Evolutionary conservation across 2,329 filamentous ascomycete species (phyloP), one percentile per base, ranked within the genome.

Genomic region (Monascus ruber): DNA sequence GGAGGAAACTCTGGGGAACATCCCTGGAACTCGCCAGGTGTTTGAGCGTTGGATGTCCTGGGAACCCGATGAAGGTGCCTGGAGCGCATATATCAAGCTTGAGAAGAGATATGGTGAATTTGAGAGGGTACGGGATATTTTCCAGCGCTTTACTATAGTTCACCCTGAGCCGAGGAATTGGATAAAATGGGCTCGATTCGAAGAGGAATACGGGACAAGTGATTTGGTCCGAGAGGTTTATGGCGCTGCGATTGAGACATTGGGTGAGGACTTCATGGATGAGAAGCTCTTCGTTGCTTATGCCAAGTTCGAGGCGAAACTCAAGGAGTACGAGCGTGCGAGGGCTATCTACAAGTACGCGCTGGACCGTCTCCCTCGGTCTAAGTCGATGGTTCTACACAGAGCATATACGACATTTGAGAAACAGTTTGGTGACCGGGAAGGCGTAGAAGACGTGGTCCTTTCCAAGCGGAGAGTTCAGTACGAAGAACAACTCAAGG

Each of bases 1-100:
- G 83, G 89, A 96, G 68, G 91, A 98, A 73, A 96, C 89, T 66
- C 74, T 98, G 39, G 87, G 87, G 5, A 95, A 98, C 54, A 81
- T 98, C 36, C 79, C 88, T 3, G 91, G 89, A 29, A 93, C 87
- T 2, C 73, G 91, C 42, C 85, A 94, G 52, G 85, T 96, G 0
- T 98, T 96, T 59, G 91, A 98, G 66, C 75, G 91, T 34, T 98
- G 91, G 91, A 89, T 98, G 83, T 81, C 84, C 46, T 98, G 91
- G 91, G 86, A 94, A 60, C 91, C 91, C 0, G 87, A 95, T 50
- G 89, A 96, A 73, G 81, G 84, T 33, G 91, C 89, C 1, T 98
- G 91, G 91, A 81, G 80, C 50, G 82, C 89, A 33, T 96, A 95
- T 60, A 94, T 98, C 65, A 95, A 95, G 66, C 65, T 98, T 43